Percentiles rank a stretch among this genome's conserved stretches.
Evolutionary conservation across 2,329 filamentous ascomycete species (phyloP).

Genomic region (Penicillium palitans): DNA sequence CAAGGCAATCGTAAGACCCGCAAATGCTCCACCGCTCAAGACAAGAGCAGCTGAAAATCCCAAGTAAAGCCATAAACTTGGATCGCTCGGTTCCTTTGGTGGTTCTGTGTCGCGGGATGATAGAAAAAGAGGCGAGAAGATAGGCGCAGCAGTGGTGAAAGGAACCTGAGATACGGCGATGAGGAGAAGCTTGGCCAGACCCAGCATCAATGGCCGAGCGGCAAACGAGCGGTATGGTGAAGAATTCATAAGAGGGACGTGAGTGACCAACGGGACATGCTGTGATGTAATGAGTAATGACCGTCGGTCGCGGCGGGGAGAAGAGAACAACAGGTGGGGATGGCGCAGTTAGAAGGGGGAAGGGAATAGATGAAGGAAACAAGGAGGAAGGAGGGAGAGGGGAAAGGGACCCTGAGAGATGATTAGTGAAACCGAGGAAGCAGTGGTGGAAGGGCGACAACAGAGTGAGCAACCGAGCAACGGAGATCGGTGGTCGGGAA

Average conservation of each 20-base stretch:
- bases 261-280: constrained; percentile 1
- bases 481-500: background rate
- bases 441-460: too few relatives aligned
- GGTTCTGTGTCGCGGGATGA: constrained; percentile 37
- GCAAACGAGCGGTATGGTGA: constrained; percentile 35
- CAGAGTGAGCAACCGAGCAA: background rate
- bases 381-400: background rate
- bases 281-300: constrained; percentile 1
- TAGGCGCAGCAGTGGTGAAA: constrained; percentile 41
- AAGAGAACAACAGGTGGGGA: background rate
- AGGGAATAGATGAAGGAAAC: background rate
- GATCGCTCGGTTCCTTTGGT: constrained; percentile 57
- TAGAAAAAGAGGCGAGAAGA: constrained; percentile 22
- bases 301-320: background rate
- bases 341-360: background rate
- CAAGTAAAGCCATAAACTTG: constrained; percentile 77
- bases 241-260: constrained; percentile 27
- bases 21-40: constrained; percentile 86
- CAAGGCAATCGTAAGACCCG: constrained; percentile 72
- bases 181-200: constrained; percentile 44
- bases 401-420: too few relatives aligned
- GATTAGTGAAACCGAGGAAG: background rate
- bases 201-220: constrained; percentile 42
- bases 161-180: constrained; percentile 42
- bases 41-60: constrained; percentile 77